Conservation (phyloP, 2,329 filamentous ascomycete genomes). For the Alternaria postmessia region DNA sequence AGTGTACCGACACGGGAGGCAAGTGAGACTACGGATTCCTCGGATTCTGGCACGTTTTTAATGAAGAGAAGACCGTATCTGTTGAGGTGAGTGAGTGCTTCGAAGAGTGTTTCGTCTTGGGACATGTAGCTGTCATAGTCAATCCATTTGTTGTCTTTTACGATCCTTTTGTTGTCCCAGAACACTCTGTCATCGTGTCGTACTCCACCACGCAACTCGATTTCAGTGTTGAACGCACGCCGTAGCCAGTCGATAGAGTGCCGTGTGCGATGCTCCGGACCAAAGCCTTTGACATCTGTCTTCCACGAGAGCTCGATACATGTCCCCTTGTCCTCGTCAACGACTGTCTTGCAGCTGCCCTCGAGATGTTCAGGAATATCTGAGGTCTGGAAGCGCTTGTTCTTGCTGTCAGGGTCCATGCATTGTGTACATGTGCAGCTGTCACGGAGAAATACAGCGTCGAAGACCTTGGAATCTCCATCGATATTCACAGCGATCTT, state of each 20-base stretch:
- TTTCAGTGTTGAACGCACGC: constrained; percentile 42
- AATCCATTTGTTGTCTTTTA: constrained; percentile 64
- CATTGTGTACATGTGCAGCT: constrained; percentile 66
- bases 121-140: constrained; percentile 77
- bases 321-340: constrained; percentile 52
- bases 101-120: constrained; percentile 64
- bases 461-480: constrained; percentile 40
- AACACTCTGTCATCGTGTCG: constrained; percentile 50
- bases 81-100: constrained; percentile 69
- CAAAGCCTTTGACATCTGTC: constrained; percentile 60
- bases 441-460: constrained; percentile 61
- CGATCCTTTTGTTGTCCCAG: constrained; percentile 60
- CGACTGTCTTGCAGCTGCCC: constrained; percentile 44
- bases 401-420: constrained; percentile 65
- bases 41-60: constrained; percentile 73
- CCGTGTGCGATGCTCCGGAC: constrained; percentile 52
- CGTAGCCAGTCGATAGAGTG: constrained; percentile 48
- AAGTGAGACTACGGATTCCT: constrained; percentile 71
- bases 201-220: constrained; percentile 43
- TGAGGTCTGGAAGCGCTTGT: constrained; percentile 70
- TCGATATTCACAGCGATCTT: constrained; percentile 45
- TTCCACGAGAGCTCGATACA: constrained; percentile 68
- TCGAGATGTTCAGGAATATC: constrained; percentile 64
- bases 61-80: constrained; percentile 79
- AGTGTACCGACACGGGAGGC: constrained; percentile 77